phyloP scores from a whole-genome alignment of 768 basidiomycete genomes.

The Cubamyces lactineus region DNA sequence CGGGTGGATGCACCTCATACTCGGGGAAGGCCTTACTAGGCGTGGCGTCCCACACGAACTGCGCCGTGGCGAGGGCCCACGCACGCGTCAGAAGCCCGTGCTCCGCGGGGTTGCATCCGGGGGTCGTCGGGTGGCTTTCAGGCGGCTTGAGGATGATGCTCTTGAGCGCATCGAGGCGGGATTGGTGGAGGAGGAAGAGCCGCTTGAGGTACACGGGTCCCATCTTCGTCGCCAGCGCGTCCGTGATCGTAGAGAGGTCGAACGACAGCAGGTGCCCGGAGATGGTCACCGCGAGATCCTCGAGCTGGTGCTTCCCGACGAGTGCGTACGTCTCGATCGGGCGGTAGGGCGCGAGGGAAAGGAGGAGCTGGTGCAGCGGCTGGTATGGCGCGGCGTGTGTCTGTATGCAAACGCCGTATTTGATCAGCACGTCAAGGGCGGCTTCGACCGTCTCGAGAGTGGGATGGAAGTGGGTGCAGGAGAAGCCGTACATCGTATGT shows the following conservation, averaged over 20 bases:
- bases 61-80: constrained; percentile 36
- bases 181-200: constrained; percentile 43
- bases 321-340: constrained; percentile 48
- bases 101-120: constrained; percentile 23
- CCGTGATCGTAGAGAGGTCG: constrained; percentile 40
- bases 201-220: constrained; percentile 47
- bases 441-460: constrained; percentile 31
- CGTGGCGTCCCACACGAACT: constrained; percentile 35
- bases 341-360: constrained; percentile 38
- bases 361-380: constrained; percentile 39
- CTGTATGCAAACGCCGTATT: constrained; percentile 33
- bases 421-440: constrained; percentile 33
- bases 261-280: constrained; percentile 45
- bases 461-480: constrained; percentile 34
- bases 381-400: constrained; percentile 32
- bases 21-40: constrained; percentile 26
- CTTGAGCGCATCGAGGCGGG: constrained; percentile 41
- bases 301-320: constrained; percentile 41
- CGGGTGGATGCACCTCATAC: not conserved
- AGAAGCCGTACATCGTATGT: constrained; percentile 38
- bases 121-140: constrained; percentile 27
- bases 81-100: constrained; percentile 33
- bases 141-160: constrained; percentile 35
- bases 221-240: constrained; percentile 42
- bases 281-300: constrained; percentile 42